These are phyloP conservation scores for Metschnikowia gruessii DNA, from an alignment of 805 yeast genomes.

Conservation along the genomic window DNA sequence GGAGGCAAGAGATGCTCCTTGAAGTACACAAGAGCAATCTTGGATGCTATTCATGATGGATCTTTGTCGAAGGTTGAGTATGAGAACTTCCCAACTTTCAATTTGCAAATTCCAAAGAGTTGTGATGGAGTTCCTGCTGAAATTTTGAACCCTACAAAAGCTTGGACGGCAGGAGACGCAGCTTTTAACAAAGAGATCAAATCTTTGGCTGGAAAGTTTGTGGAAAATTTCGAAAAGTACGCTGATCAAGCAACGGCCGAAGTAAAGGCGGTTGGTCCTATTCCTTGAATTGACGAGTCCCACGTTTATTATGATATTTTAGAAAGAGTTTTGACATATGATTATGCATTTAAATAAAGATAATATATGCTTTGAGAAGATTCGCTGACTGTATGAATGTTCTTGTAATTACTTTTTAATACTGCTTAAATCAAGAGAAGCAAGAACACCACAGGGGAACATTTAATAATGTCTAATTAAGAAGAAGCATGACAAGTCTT, in stretches of 20 bases:
- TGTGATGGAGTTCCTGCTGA: slow-evolving; percentile 82
- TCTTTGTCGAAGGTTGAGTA: slow-evolving; percentile 73
- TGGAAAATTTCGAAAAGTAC: slow-evolving; percentile 84
- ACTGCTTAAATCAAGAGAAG: no score
- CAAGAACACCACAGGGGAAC: no score
- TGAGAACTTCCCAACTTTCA: slow-evolving; percentile 84
- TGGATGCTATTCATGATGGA: slow-evolving; percentile 93
- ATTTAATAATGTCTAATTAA: no score
- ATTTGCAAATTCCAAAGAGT: slow-evolving; percentile 79
- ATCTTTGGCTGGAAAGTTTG: slow-evolving; percentile 71
- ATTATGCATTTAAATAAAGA: neutral
- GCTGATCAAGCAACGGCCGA: slow-evolving; percentile 77
- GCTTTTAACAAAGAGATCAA: slow-evolving; percentile 42
- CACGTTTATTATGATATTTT: neutral
- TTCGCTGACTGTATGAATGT: no score
- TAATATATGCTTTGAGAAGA: neutral
- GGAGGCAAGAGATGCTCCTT: slow-evolving; percentile 98
- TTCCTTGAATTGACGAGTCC: slow-evolving; percentile 21
- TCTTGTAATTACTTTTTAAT: no score
- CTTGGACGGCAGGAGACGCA: slow-evolving; percentile 57
- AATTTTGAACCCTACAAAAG: slow-evolving; percentile 79
- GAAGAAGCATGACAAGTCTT: no score
- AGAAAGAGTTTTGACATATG: neutral
- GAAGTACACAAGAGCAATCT: slow-evolving; percentile 94
- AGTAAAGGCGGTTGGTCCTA: slow-evolving; percentile 93